Evolutionary conservation across 768 basidiomycete species (phyloP), one percentile per base, ranked within the genome.

Genomic region (Wakefieldia striispora): DNA sequence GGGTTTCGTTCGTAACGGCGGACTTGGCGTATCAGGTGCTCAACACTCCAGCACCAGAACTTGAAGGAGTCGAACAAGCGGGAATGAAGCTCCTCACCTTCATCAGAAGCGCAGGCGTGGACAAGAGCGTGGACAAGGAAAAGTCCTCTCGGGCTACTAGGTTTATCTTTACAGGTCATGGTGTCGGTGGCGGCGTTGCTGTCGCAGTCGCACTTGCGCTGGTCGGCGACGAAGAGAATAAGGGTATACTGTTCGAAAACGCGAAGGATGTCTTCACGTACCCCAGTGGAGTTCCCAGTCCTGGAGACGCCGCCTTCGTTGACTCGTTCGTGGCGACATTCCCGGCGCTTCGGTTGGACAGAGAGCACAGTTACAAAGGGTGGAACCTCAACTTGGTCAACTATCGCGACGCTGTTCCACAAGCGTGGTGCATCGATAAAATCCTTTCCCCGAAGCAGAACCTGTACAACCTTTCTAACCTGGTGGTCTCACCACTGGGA

Each of bases 141-240:
- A 29, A 2, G 10, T 11, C 27, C 8, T 2, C n/a, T 31, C n/a
- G n/a, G n/a, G n/a, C 41, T 16, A 36, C 40, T 10, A 47, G 49
- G 37, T 43, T 55, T 27, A 29, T 57, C 16, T 47, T 51, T 29
- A 51, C 53, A 10, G 53, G 56, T 6, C 43, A 45, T 16, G 31
- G 46, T 38, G 16, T 45, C 37, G 49, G 49, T 16, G 53, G 43
- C 13, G 40, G 45, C 4, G 20, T 57, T 31, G 40, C 49, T n/a
- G 23, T 53, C 6, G 47, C 43, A 13, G 16, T 43, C 14, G 49
- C 53, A 1, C 45, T 55, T 20, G 41, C 56, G 8, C 45, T 57
- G 6, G 49, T 50, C 14, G 31, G 29, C 29, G 29, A 26, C 24
- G 8, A 26, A 26, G 5, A 33, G 31, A 6, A 33, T 7, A 3